Evolutionary conservation across 2,329 filamentous ascomycete species (phyloP), one percentile per base, ranked within the genome.

Genomic region (Nemania bipapillata): DNA sequence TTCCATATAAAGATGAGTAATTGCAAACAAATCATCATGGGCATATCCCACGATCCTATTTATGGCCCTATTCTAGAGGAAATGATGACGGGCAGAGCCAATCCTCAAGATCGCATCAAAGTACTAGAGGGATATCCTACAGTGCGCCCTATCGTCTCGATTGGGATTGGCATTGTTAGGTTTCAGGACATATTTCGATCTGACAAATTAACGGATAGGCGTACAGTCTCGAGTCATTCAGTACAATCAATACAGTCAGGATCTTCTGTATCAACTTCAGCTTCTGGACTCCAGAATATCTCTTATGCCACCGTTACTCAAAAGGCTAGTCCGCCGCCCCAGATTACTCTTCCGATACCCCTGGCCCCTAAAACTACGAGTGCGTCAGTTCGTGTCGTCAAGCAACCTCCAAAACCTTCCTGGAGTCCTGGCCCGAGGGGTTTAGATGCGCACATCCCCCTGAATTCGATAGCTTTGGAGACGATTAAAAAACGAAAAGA

Each of bases 1-100:
- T 90, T 87, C 84, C 84, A 91, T 76, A 79, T 90, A 54, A 81
- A 83, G 71, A 89, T 90, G 69, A 79, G 83, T 70, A 89, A 89
- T 74, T 91, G 89, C 81, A 87, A 85, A 74, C 85, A 89, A 72
- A 82, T 91, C 55, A 78, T 90, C 37, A 80, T 91, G 40, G 89
- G 88, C 53, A 83, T 90, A 58, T 89, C 87, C 1, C 88, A 90
- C 72, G 87, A 90, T 74, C 81, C 86, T 28, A 84, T 84, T 7
- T 90, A 90, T 73, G 86, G 86, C 4, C 83, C 87, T 8, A 87
- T 90, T 70, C 77, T 91, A 22, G 84, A 87, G 72, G 84, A 87
- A 67, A 78, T 89, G 3, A 78, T 86, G 26, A 79, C 81, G 59
- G 83, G 81, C 52, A 83, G 87, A 42, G 79, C 83, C 11, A 72